These are phyloP conservation scores for Fomitopsis pinicola DNA, from an alignment of 1,284 basidiomycete genomes.

Conservation along the genomic window DNA sequence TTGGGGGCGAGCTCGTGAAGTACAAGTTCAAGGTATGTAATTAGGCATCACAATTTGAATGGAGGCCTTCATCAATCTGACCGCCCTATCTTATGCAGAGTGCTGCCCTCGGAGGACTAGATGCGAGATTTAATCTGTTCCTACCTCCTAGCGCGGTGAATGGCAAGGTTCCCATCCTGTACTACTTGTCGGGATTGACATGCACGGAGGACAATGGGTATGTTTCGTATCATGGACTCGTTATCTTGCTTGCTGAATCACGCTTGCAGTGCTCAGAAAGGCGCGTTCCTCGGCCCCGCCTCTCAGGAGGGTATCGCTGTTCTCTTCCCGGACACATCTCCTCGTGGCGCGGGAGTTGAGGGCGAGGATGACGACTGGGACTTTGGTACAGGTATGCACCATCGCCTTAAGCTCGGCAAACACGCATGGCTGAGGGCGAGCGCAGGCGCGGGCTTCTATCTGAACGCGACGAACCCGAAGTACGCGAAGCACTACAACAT, in stretches of 20 bases:
- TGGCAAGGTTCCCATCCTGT: slow-evolving; percentile 74
- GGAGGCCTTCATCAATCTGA: neutral
- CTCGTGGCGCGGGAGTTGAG: slow-evolving; percentile 86
- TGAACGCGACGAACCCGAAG: slow-evolving; percentile 81
- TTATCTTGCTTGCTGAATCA: neutral
- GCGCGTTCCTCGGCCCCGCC: slow-evolving; percentile 78
- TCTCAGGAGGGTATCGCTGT: slow-evolving; percentile 84
- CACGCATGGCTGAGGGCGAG: neutral
- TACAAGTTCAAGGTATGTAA: slow-evolving; percentile 75
- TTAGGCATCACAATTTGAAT: neutral
- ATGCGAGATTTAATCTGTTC: slow-evolving; percentile 88
- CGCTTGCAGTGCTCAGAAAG: slow-evolving; percentile 75
- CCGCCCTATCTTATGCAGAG: slow-evolving; percentile 36
- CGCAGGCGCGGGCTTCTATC: slow-evolving; percentile 87
- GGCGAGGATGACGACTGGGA: slow-evolving; percentile 91
- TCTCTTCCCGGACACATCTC: slow-evolving; percentile 95
- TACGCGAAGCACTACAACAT: slow-evolving; percentile 89
- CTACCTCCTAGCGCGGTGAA: slow-evolving; percentile 63
- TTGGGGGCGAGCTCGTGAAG: slow-evolving; percentile 77
- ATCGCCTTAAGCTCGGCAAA: neutral
- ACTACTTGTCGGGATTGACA: slow-evolving; percentile 91
- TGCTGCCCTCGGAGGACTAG: slow-evolving; percentile 71
- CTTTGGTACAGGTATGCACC: slow-evolving; percentile 68
- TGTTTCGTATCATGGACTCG: slow-evolving; percentile 14
- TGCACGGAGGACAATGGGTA: slow-evolving; percentile 97